Conservation (phyloP, 495 filamentous ascomycete genomes). For the Lasiosphaeria hispida region DNA sequence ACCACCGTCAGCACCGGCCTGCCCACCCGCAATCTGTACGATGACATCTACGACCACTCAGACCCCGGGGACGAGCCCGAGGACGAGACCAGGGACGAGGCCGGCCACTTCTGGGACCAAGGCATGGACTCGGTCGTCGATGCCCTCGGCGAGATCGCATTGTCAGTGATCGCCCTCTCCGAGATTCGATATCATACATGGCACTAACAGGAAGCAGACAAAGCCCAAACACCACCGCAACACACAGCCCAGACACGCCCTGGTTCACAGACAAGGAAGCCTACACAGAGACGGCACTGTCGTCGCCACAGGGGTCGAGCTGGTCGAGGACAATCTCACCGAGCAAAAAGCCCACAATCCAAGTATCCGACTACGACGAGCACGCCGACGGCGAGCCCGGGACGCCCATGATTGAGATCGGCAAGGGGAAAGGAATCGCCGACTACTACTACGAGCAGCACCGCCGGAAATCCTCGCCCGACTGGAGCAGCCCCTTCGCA, state of each 20-base stretch:
- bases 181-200: neutral
- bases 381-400: neutral
- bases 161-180: neutral
- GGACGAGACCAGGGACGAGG: neutral
- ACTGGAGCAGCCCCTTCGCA: neutral
- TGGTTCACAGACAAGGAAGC: slow-evolving; percentile 23
- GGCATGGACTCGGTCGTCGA: slow-evolving; percentile 24
- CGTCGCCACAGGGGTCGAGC: slow-evolving; percentile 19
- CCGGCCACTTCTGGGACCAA: slow-evolving; percentile 19
- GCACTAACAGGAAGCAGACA: slow-evolving; percentile 10
- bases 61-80: neutral
- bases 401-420: slow-evolving; percentile 7
- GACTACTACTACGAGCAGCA: slow-evolving; percentile 11
- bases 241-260: slow-evolving; percentile 18
- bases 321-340: slow-evolving; percentile 15
- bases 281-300: slow-evolving; percentile 20
- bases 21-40: neutral
- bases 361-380: slow-evolving; percentile 1
- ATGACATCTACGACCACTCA: neutral
- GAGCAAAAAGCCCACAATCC: neutral
- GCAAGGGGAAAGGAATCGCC: slow-evolving; percentile 18
- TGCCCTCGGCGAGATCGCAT: slow-evolving; percentile 21
- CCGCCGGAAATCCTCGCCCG: neutral
- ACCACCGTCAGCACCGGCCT: neutral
- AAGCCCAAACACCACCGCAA: slow-evolving; percentile 21